These are phyloP conservation scores for Ilex paraguariensis DNA, from an alignment of 305 asterid genomes.

Conservation along the genomic window DNA sequence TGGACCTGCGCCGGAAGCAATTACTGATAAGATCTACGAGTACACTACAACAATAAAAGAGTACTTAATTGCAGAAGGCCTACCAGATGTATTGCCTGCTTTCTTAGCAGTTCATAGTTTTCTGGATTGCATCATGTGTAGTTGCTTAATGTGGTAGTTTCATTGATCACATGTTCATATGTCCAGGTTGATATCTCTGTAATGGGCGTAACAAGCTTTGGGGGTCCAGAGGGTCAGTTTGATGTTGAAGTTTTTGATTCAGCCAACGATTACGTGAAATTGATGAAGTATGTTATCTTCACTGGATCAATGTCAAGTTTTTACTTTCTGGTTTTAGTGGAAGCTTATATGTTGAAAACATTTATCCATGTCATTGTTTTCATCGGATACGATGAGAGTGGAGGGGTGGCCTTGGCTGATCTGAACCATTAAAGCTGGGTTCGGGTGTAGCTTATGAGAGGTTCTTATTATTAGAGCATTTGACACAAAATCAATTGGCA, in stretches of 20 bases:
- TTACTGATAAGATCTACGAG: constrained; percentile 77
- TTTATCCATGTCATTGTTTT: too few relatives aligned
- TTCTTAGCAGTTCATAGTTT: neutral
- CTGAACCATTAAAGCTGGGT: too few relatives aligned
- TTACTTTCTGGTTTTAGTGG: neutral
- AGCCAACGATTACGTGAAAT: constrained; percentile 66
- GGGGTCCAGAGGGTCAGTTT: constrained; percentile 92
- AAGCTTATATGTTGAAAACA: neutral
- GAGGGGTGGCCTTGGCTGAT: too few relatives aligned
- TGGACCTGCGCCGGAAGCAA: constrained; percentile 98
- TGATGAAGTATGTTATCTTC: constrained; percentile 58
- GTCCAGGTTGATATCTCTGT: constrained; percentile 80
- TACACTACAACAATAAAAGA: constrained; percentile 87
- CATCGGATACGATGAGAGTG: too few relatives aligned
- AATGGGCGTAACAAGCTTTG: constrained; percentile 60
- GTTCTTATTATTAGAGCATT: too few relatives aligned
- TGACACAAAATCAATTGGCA: too few relatives aligned
- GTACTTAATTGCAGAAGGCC: constrained; percentile 87
- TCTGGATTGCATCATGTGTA: too few relatives aligned
- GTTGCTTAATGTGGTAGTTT: too few relatives aligned
- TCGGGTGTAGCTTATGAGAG: too few relatives aligned
- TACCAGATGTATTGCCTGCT: constrained; percentile 70
- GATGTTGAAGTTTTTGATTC: constrained; percentile 83
- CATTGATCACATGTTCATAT: too few relatives aligned
- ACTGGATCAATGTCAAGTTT: neutral